Percentiles rank a stretch among this genome's conserved stretches.
These are phyloP conservation scores for Graphilbum ipis-grandicollis DNA, from an alignment of 2,329 filamentous ascomycete genomes.

Conservation along the genomic window DNA sequence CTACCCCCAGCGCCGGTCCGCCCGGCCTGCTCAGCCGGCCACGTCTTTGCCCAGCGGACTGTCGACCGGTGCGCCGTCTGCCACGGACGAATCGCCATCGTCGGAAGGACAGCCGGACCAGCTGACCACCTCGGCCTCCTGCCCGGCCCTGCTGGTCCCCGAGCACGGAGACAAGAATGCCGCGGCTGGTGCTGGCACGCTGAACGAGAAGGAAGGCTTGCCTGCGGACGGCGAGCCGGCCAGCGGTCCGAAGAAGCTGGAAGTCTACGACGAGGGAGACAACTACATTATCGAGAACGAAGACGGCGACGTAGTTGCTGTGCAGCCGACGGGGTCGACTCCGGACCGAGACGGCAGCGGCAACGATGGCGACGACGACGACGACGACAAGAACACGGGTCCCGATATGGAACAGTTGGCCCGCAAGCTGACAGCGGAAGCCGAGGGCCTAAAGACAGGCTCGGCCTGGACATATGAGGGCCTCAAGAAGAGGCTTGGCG, in stretches of 20 bases:
- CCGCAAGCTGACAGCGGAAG: constrained; percentile 8
- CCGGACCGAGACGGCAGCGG: too few relatives aligned
- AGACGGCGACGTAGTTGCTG: constrained; percentile 69
- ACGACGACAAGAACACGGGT: neutral
- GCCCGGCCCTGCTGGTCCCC: neutral
- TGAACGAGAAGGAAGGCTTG: neutral
- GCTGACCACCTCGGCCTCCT: neutral
- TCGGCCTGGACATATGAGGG: constrained; percentile 24
- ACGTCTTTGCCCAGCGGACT: constrained; percentile 1
- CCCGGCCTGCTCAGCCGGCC: neutral
- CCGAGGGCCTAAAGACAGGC: constrained; percentile 16
- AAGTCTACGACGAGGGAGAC: constrained; percentile 62
- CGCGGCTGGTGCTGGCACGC: neutral
- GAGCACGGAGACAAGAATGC: too few relatives aligned
- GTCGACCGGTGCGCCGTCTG: constrained; percentile 6
- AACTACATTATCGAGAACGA: constrained; percentile 69
- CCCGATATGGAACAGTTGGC: constrained; percentile 7
- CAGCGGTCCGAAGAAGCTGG: neutral
- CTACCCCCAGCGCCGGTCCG: constrained; percentile 38
- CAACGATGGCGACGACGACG: too few relatives aligned
- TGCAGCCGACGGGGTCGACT: constrained; percentile 30
- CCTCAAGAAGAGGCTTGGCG: constrained; percentile 31
- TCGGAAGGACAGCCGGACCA: constrained; percentile 11
- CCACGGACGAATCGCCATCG: too few relatives aligned
- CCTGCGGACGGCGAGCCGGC: too few relatives aligned